Conservation (phyloP, 2,329 filamentous ascomycete species). For the Mycosphaerelloides madeirae region DNA sequence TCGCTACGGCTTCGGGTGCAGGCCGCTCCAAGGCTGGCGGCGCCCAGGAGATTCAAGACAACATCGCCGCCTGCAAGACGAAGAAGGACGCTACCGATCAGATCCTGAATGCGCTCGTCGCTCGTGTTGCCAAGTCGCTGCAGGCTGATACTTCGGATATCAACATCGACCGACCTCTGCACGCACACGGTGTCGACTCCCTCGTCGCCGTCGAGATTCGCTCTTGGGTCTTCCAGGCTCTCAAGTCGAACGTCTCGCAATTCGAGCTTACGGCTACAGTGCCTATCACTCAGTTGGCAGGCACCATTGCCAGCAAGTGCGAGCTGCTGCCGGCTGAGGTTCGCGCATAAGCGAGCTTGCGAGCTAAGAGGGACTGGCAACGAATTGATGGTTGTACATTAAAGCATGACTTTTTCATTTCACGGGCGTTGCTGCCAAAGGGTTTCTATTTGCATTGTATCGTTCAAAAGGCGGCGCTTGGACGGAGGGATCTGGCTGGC, state of each 20-base stretch:
- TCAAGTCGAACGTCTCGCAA: constrained; percentile 13
- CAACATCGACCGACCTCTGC: neutral
- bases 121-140: neutral
- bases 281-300: too few species aligned
- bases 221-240: neutral
- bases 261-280: constrained; percentile 1
- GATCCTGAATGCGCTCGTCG: neutral
- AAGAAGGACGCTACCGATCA: neutral
- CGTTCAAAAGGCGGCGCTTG: too few species aligned
- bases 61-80: neutral
- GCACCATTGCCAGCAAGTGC: too few species aligned
- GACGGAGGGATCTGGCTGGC: too few species aligned
- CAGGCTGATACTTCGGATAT: neutral
- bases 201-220: constrained; percentile 1
- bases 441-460: too few species aligned
- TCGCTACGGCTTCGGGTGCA: too few species aligned
- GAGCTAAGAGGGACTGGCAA: too few species aligned
- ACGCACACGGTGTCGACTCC: neutral
- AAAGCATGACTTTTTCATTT: too few species aligned
- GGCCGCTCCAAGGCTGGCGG: neutral
- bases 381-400: too few species aligned
- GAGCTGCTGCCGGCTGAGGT: too few species aligned
- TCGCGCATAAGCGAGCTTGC: too few species aligned
- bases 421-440: too few species aligned
- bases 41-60: neutral